A percentile compares a stretch with the other conserved stretches of the same genome.
phyloP scores from a whole-genome alignment of 2,329 filamentous ascomycete genomes.

The Aspergillus sp. region DNA sequence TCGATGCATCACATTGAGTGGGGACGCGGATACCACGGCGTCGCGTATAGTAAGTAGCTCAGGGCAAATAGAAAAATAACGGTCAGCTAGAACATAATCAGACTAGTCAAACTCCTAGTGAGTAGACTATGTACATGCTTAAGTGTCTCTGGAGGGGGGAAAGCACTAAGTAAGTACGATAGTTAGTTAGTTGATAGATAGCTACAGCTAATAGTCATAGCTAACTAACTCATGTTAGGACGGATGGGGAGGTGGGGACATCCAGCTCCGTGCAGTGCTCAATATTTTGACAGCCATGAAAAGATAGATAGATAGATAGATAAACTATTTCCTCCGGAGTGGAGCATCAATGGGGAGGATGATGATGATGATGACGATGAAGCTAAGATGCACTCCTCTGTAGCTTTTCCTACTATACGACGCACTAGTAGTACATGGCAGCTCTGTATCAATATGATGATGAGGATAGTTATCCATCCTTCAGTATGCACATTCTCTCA shows the following conservation, averaged over 20 bases:
- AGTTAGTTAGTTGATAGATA: neutral
- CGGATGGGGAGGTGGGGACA: too few species aligned
- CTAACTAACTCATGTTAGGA: too few species aligned
- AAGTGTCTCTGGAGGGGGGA: neutral
- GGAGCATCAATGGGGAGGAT: neutral
- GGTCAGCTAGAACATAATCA: conserved; percentile 10
- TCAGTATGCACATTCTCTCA: too few species aligned
- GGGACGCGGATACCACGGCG: neutral
- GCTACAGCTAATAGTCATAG: too few species aligned
- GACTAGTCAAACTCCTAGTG: neutral
- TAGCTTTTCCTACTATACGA: too few species aligned
- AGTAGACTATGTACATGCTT: neutral
- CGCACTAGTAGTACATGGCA: too few species aligned
- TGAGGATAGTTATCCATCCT: too few species aligned
- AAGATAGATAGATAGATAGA: neutral
- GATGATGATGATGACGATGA: too few species aligned
- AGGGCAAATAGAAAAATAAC: conserved; percentile 7
- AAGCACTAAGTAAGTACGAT: neutral
- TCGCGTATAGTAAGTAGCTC: neutral
- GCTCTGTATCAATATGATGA: too few species aligned
- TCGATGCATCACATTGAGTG: conserved; percentile 9
- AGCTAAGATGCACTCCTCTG: neutral
- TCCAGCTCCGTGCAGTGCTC: neutral
- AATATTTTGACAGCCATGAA: conserved; percentile 2
- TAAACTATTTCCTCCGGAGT: neutral